Evolutionary conservation across 768 basidiomycete genomes (phyloP).

Genomic region (Leccinum variicolor): DNA sequence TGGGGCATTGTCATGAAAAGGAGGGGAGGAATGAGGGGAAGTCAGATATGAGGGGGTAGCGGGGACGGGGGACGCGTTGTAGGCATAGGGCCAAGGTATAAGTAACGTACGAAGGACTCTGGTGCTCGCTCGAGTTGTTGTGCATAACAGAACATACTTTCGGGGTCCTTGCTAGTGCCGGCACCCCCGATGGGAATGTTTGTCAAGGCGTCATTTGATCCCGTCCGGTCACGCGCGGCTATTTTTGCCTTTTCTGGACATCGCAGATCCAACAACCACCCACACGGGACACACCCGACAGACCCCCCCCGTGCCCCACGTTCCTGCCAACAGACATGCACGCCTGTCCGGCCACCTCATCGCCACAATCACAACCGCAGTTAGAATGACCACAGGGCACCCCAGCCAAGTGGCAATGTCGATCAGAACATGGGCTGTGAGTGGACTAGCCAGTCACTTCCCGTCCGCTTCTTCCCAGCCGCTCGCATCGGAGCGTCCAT

Average conservation of each 20-base stretch:
- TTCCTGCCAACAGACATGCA: background rate
- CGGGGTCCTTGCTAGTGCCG: slow-evolving; percentile 21
- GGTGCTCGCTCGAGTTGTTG: background rate
- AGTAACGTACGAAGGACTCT: slow-evolving; percentile 26
- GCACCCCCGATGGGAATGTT: slow-evolving; percentile 24
- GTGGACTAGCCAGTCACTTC: background rate
- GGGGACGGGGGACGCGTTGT: slow-evolving; percentile 16
- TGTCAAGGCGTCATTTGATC: slow-evolving; percentile 22
- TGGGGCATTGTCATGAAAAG: slow-evolving; percentile 28
- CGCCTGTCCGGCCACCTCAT: background rate
- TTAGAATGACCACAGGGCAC: background rate
- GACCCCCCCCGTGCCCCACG: background rate
- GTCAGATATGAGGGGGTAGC: slow-evolving; percentile 4
- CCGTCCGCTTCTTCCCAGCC: slow-evolving; percentile 3
- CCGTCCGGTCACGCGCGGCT: slow-evolving; percentile 21
- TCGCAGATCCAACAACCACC: slow-evolving; percentile 20
- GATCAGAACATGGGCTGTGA: background rate
- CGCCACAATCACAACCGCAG: slow-evolving; percentile 7
- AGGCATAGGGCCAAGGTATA: slow-evolving; percentile 29
- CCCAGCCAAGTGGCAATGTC: background rate
- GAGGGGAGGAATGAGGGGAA: background rate
- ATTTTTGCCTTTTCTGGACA: slow-evolving; percentile 11
- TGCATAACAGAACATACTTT: background rate
- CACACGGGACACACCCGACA: background rate
- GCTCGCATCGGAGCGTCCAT: slow-evolving; percentile 11